Evolutionary conservation across 2,329 filamentous ascomycete species (phyloP).

Genomic region (Venturia effusa): DNA sequence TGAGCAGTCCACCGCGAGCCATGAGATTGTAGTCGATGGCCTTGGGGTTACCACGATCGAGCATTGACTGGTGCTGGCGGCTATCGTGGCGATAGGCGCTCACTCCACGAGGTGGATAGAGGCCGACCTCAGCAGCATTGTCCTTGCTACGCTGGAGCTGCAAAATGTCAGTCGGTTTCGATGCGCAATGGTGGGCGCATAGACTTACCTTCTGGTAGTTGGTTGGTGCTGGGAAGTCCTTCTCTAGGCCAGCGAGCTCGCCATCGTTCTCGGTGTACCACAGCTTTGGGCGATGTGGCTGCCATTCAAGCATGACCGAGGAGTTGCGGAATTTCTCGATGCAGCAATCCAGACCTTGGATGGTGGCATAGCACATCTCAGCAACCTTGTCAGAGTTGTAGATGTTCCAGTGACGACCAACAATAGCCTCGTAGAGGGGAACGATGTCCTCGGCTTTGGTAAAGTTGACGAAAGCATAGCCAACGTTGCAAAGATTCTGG

Average conservation of each 20-base stretch:
- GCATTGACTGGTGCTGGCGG: conserved; percentile 5
- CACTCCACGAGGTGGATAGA: conserved; percentile 11
- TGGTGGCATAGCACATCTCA: conserved; percentile 92
- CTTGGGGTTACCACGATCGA: conserved; percentile 1
- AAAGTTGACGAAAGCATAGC: conserved; percentile 97
- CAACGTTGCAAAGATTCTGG: conserved; percentile 53
- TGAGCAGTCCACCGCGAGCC: not conserved
- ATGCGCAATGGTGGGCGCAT: not conserved
- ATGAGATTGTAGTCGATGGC: not conserved
- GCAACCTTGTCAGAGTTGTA: conserved; percentile 77
- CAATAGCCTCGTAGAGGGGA: conserved; percentile 26
- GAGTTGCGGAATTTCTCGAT: conserved; percentile 96
- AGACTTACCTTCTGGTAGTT: conserved; percentile 11
- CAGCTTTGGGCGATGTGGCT: conserved; percentile 11
- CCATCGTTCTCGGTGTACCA: conserved; percentile 10
- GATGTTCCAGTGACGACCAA: conserved; percentile 50
- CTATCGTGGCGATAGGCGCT: conserved; percentile 1
- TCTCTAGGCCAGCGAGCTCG: conserved; percentile 8
- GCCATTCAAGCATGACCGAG: conserved; percentile 81
- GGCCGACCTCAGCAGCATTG: conserved; percentile 9
- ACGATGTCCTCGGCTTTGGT: conserved; percentile 66
- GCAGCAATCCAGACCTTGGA: conserved; percentile 84
- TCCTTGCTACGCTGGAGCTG: conserved; percentile 11
- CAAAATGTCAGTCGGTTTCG: not conserved
- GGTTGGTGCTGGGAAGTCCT: conserved; percentile 9